Base-by-base conservation (phyloP, 2,329 filamentous ascomycete genomes). In the Epichloe brachyelytri region DNA sequence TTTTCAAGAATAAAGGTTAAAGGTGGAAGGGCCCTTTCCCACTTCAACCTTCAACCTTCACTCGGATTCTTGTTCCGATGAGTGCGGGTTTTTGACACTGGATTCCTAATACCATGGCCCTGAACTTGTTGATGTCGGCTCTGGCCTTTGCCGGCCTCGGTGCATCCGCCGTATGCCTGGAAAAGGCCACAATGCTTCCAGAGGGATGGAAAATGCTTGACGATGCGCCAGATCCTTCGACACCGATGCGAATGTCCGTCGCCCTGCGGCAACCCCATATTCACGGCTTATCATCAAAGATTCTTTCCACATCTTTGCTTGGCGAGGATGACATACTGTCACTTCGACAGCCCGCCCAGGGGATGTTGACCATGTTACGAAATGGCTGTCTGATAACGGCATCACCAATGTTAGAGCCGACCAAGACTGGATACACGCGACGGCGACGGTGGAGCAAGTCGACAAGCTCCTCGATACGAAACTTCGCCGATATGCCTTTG, bases 391-490 rank as follows among this genome's bases (percentile, higher is more conserved):
- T 30, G 59, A 63, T 2, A 65, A 65, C 40, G 68, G 65, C 5
- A 62, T 76, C 22, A 54, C 55, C 5, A 57, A 66, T 19, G 56
- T 63, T 8, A 60, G 59, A 1, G 54, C 58, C 0, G 62, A 68
- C 26, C 65, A 67, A 20, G 65, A 72, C 14, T 72, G 71, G 64
- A 59, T 78, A 50, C 63, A 65, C 46, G 66, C 74, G 45, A 64
- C 67, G 39, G 64, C 69, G 1, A 71, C 71, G 0, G 70, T 71
- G 8, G 54, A 59, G 14, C 55, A 64, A 12, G 68, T 69, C 2
- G 66, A 71, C 52, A 55, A 59, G 4, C 62, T 77, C 2, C 65
- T 77, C 43, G 58, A 69, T 12, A 68, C 70, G 46, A 62, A 66
- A 10, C 57, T 76, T 36, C 61, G 59, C 4, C 64, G 65, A 34